Evolutionary conservation across 805 yeast species (phyloP).

Genomic region (Isabelozyma rhagii): DNA sequence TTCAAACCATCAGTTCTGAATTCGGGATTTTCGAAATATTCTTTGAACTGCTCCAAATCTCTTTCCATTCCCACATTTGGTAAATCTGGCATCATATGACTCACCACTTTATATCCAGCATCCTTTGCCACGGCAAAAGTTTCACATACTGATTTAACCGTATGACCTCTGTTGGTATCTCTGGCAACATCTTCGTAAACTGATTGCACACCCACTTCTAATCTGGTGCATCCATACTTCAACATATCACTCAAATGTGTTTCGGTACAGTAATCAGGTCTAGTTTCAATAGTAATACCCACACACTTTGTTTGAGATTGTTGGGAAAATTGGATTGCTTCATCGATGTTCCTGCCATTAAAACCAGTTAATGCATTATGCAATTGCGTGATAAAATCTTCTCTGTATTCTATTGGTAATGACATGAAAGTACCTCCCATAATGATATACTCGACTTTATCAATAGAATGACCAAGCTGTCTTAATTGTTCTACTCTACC

Average conservation of each 20-base stretch:
- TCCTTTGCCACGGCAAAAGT: constrained; percentile 96
- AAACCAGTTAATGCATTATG: constrained; percentile 96
- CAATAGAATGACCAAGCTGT: constrained; percentile 93
- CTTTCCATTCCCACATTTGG: constrained; percentile 99
- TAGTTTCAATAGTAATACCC: constrained; percentile 95
- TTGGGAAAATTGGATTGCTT: constrained; percentile 86
- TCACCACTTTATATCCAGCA: constrained; percentile 95
- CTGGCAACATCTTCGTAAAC: constrained; percentile 98
- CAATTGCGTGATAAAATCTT: constrained; percentile 79
- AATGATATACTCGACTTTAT: constrained; percentile 94
- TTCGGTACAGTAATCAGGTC: constrained; percentile 97
- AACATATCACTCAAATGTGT: constrained; percentile 95
- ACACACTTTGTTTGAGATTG: constrained; percentile 96
- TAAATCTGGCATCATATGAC: constrained; percentile 99
- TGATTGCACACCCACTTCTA: constrained; percentile 96
- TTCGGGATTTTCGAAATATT: constrained; percentile 94
- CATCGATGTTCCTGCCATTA: constrained; percentile 82
- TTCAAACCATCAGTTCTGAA: constrained; percentile 97
- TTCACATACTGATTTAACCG: constrained; percentile 93
- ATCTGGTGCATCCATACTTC: constrained; percentile 91
- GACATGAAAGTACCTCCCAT: constrained; percentile 99
- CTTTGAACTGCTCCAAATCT: constrained; percentile 92
- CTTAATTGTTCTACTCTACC: constrained; percentile 95
- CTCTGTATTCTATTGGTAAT: constrained; percentile 84
- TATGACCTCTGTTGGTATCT: constrained; percentile 97